phyloP scores from a whole-genome alignment of 495 filamentous ascomycete species.

The Daldinia decipiens region DNA sequence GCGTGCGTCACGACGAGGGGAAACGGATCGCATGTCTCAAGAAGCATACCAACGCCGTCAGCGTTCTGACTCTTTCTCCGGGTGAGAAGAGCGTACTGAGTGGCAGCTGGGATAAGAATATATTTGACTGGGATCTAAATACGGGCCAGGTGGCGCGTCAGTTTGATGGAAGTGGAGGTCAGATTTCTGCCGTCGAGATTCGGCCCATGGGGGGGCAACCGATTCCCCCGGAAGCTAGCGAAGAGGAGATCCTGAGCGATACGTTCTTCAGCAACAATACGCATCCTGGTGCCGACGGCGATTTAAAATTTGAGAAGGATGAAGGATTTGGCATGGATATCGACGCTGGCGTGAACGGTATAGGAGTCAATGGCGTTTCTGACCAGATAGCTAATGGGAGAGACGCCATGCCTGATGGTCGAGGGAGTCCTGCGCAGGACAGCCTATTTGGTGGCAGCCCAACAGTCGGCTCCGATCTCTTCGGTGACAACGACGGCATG shows the following conservation, averaged over 20 bases:
- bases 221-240: conserved; percentile 76
- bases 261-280: conserved; percentile 69
- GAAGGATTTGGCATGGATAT: conserved; percentile 21
- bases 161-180: conserved; percentile 79
- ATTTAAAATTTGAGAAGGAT: conserved; percentile 33
- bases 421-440: conserved; percentile 77
- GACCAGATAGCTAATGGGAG: conserved; percentile 42
- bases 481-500: conserved; percentile 68
- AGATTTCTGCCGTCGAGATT: conserved; percentile 88
- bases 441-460: conserved; percentile 69
- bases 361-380: conserved; percentile 36
- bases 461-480: conserved; percentile 68
- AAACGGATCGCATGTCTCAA: conserved; percentile 83
- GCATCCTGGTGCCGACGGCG: conserved; percentile 48
- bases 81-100: conserved; percentile 91
- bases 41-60: conserved; percentile 91
- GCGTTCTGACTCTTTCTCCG: conserved; percentile 79
- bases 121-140: conserved; percentile 96
- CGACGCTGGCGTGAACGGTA: conserved; percentile 24
- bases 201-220: conserved; percentile 79
- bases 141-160: conserved; percentile 78
- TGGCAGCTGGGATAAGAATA: conserved; percentile 94
- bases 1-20: conserved; percentile 94
- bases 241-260: conserved; percentile 66
- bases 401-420: conserved; percentile 51